Evolutionary conservation across 768 basidiomycete genomes (phyloP).

Genomic region (Coprinellus aureogranulatus): DNA sequence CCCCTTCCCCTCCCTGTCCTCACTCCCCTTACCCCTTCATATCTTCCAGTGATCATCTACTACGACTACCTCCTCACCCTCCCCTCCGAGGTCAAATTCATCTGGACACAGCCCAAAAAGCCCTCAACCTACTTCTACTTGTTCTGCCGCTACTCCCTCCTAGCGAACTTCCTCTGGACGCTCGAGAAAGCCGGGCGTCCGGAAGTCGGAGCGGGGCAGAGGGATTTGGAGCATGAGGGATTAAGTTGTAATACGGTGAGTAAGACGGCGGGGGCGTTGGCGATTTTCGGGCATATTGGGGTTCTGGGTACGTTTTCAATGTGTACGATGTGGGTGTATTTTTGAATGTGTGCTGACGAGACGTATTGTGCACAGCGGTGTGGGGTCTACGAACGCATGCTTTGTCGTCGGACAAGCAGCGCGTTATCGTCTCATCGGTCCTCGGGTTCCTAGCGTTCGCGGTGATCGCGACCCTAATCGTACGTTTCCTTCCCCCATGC

Average conservation of each 20-base stretch:
- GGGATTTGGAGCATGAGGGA: neutral
- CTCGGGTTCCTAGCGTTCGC: neutral
- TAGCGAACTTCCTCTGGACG: conserved; percentile 1
- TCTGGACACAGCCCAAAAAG: conserved; percentile 4
- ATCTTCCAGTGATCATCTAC: neutral
- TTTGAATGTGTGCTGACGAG: neutral
- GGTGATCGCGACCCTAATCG: neutral
- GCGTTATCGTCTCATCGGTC: neutral
- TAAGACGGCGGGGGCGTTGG: neutral
- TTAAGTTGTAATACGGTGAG: neutral
- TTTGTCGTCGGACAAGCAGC: neutral
- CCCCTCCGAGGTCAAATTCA: conserved; percentile 5
- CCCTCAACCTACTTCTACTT: neutral
- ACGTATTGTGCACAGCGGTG: neutral
- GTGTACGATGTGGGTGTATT: neutral
- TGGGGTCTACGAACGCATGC: conserved; percentile 9
- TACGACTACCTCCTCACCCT: conserved; percentile 11
- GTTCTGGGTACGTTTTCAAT: conserved; percentile 3
- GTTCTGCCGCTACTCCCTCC: conserved; percentile 2
- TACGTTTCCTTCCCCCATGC: neutral
- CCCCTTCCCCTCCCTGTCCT: too few relatives aligned
- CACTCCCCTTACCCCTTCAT: neutral
- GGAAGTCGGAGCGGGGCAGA: neutral
- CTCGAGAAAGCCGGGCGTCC: neutral
- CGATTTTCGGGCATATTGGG: neutral